These are phyloP conservation scores for Phlebopus sp. DNA, from an alignment of 1,284 basidiomycete genomes.

Conservation along the genomic window DNA sequence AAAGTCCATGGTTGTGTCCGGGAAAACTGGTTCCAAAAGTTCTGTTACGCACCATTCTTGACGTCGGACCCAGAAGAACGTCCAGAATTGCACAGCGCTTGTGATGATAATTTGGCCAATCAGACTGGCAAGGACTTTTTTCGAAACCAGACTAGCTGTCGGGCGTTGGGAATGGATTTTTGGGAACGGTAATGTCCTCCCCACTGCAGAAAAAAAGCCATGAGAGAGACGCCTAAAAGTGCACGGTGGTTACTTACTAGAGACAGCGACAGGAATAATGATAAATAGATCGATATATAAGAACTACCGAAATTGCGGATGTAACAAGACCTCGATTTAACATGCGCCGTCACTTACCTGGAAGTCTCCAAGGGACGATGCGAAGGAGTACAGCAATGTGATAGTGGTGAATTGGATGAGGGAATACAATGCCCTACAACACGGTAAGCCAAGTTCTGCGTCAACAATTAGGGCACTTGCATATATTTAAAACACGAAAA, in stretches of 20 bases:
- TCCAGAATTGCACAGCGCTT: conserved; percentile 80
- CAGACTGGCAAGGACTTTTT: conserved; percentile 92
- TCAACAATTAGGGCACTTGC: conserved; percentile 45
- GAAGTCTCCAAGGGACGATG: conserved; percentile 94
- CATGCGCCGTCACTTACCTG: conserved; percentile 55
- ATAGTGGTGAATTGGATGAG: conserved; percentile 88
- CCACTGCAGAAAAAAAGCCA: conserved; percentile 69
- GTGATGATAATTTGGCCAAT: conserved; percentile 93
- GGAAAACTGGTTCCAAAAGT: neutral
- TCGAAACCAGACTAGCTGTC: conserved; percentile 94
- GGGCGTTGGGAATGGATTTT: conserved; percentile 88
- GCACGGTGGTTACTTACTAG: conserved; percentile 60
- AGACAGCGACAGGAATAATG: conserved; percentile 94
- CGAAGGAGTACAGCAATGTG: conserved; percentile 93
- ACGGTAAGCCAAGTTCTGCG: conserved; percentile 8
- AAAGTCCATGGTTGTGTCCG: conserved; percentile 4
- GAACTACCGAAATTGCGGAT: conserved; percentile 53
- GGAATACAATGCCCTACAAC: conserved; percentile 80
- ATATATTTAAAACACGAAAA: conserved; percentile 99
- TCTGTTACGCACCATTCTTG: conserved; percentile 68
- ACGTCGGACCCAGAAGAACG: conserved; percentile 83
- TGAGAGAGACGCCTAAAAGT: conserved; percentile 12
- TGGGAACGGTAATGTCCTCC: conserved; percentile 87
- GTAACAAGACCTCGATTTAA: conserved; percentile 7
- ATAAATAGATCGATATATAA: conserved; percentile 97